These are phyloP conservation scores for Penicillium sclerotigenum DNA, from an alignment of 2,329 filamentous ascomycete genomes.

Conservation along the genomic window DNA sequence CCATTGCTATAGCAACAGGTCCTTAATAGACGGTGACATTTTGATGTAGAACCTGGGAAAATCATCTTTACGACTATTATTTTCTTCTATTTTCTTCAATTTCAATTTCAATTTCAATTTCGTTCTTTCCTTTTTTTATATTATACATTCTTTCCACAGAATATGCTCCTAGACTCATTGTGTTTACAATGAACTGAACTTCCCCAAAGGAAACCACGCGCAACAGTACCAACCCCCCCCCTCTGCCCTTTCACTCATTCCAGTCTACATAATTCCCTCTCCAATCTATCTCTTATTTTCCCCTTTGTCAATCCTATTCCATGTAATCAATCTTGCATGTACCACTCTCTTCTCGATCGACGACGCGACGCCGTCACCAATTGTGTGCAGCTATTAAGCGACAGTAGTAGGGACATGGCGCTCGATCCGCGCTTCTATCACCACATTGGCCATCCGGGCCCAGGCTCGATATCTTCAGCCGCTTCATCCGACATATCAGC, in stretches of 20 bases:
- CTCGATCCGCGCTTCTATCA: constrained; percentile 42
- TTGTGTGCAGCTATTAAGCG: constrained; percentile 41
- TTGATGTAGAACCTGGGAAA: neutral
- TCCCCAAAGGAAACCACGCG: constrained; percentile 13
- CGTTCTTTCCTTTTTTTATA: constrained; percentile 8
- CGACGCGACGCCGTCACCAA: constrained; percentile 40
- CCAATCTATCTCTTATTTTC: constrained; percentile 6
- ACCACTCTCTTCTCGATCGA: constrained; percentile 37
- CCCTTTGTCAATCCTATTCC: constrained; percentile 4
- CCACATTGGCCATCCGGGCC: constrained; percentile 30
- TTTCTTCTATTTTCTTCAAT: neutral
- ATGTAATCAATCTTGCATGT: constrained; percentile 38
- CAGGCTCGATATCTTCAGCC: constrained; percentile 36
- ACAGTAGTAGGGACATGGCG: constrained; percentile 39
- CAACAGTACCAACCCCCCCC: constrained; percentile 22
- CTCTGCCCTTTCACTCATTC: constrained; percentile 10
- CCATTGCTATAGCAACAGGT: neutral
- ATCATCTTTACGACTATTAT: neutral
- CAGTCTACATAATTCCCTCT: constrained; percentile 4
- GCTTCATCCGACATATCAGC: constrained; percentile 34
- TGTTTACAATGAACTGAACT: constrained; percentile 8
- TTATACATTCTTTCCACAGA: constrained; percentile 1
- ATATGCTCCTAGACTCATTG: neutral
- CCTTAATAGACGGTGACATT: neutral
- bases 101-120: neutral